A percentile compares a stretch with the other conserved stretches of the same genome.
Evolutionary conservation across 495 filamentous ascomycete species (phyloP).

Genomic region (Xylaria nigripes): DNA sequence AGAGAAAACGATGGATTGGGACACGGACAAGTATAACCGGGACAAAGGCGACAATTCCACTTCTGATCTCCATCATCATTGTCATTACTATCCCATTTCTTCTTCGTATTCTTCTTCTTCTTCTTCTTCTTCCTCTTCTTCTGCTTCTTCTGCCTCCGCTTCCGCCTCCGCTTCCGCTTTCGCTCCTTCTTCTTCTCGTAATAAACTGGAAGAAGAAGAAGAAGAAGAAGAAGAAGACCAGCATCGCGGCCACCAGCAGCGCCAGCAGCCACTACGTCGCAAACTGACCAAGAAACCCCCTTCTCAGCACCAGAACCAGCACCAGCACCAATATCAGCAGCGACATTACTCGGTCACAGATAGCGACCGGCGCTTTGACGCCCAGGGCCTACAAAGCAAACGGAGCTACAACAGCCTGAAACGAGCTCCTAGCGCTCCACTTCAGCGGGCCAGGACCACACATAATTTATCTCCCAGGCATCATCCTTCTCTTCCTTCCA

Average conservation of each 20-base stretch:
- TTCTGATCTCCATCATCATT: not conserved
- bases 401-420: constrained; percentile 51
- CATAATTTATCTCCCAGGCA: constrained; percentile 39
- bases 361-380: constrained; percentile 43
- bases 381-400: constrained; percentile 46
- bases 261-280: constrained; percentile 38
- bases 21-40: not conserved
- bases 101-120: no score
- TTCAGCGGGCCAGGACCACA: constrained; percentile 29
- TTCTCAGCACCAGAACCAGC: constrained; percentile 20
- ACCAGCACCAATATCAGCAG: constrained; percentile 18
- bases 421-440: constrained; percentile 63
- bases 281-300: constrained; percentile 50
- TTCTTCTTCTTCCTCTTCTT: no score
- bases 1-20: constrained; percentile 6
- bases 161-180: no score
- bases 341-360: constrained; percentile 32
- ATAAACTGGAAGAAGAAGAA: not conserved
- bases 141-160: no score
- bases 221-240: not conserved
- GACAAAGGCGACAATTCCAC: not conserved
- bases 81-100: no score
- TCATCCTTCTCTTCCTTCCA: constrained; percentile 21
- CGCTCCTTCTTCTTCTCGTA: not conserved
- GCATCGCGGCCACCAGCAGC: not conserved